Base-by-base conservation (phyloP, 192 early-diverging fungal species). In the Linnemannia zychae region DNA sequence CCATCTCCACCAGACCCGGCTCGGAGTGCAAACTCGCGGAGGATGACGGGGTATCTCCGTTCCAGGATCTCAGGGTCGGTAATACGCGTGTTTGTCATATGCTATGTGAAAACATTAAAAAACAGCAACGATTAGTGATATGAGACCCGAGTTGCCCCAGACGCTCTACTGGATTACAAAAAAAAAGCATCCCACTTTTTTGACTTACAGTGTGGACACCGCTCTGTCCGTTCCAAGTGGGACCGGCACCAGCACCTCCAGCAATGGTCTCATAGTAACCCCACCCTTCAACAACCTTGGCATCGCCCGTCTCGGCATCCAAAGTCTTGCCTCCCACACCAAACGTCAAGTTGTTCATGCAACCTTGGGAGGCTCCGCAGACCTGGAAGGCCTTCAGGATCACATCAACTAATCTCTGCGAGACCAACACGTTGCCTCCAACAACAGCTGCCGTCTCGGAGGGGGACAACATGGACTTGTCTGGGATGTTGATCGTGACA, bases 1-100 rank as follows among this genome's bases (percentile, higher is more conserved):
- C 98, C 98, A 0, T 89, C 47, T 34, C 98, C 98, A 37, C 98
- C 98, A 13, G 95, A 96, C 34, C 88, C 91, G 40, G 37, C 67
- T 7, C 95, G 91, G 48, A 99, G 84, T 0, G 94, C 92, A 85
- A 99, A 99, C 88, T 95, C 91, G 44, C 93, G 93, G 57, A 99
- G 87, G 20, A 98, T 82, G 38, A 99, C 97, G 0, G 98, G 97
- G 74, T 98, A 98, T 47, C 96, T 90, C 49, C 96, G 91, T 86
- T 98, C 97, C 33, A 99, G 81, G 67, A 98, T 97, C 88, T 98
- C 98, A 0, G 97, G 97, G 87, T 99, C 98, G 1, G 98, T 99
- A 79, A 98, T 99, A 28, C 97, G 91, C 0, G 98, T 99, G 81
- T 99, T 99, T 40, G 98, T 99, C 97, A 98, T 97, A 81, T 98